Evolutionary conservation across 805 yeast genomes (phyloP), one percentile per base, ranked within the genome.

Genomic region (Suhomyces tanzawaensis): DNA sequence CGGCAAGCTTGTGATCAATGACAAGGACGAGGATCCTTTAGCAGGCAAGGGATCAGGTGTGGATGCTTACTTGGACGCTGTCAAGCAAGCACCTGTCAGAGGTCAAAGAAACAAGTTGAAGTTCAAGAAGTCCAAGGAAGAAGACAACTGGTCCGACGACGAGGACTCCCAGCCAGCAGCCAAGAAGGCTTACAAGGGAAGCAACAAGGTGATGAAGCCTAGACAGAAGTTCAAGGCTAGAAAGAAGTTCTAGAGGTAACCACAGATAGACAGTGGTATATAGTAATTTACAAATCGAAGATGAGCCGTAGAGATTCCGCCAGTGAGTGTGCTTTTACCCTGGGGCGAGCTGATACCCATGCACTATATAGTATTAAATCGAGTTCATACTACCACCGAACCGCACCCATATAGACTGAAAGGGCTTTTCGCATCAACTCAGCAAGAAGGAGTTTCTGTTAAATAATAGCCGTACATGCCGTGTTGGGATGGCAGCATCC

Each of bases 11-110:
- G 76, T 86, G 39, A 76, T 88, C 52, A 71, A 64, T 40, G 88
- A 81, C 36, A 69, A 61, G 12, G 45, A 49, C 4, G 76, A 64
- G 3, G 55, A 53, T 32, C 63, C 63, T n/a, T 55, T 67, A 48
- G 55, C 56, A 17, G 62, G 64, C 19, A 65, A 69, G 39, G 62
- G 61, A 4, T 57, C 71, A 32, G 95, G 96, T 13, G 77, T 91
- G 47, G 85, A 85, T 56, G 98, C 97, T 0, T 93, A 93, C 59
- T 77, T 89, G 48, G 96, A 89, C 45, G 99, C 99, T 5, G 88
- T 93, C 17, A 83, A 79, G 60, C 85, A 84, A 51, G 97, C 93
- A 17, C 98, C 98, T 21, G 80, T 89, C 3, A 82, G 96, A 63
- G 96, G 97, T 41, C 96, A 87, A 70, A 80, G 79, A 68, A 90